Conservation (phyloP, 495 filamentous ascomycete species). For the Cercophora scortea region DNA sequence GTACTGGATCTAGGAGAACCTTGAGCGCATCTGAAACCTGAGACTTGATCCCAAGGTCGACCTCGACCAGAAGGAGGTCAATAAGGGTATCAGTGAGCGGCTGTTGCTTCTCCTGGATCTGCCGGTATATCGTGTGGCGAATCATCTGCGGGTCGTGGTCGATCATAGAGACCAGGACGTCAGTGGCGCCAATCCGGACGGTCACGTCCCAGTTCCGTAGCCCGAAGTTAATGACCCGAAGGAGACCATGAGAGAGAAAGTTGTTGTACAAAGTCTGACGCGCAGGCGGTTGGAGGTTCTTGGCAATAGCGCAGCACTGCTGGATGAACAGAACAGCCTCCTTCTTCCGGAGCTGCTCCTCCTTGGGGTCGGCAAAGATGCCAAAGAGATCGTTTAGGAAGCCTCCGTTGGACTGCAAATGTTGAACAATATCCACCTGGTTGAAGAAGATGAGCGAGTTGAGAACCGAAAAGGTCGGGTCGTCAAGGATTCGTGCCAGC, state of each 20-base stretch:
- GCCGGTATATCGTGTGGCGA: conserved; percentile 82
- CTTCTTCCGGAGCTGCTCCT: conserved; percentile 68
- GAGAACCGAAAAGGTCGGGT: conserved; percentile 94
- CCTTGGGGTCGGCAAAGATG: conserved; percentile 64
- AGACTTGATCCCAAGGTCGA: conserved; percentile 89
- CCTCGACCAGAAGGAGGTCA: conserved; percentile 82
- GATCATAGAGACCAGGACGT: conserved; percentile 87
- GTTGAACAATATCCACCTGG: conserved; percentile 93
- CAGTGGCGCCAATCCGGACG: conserved; percentile 86
- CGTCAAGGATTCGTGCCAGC: conserved; percentile 88
- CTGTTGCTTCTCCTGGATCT: conserved; percentile 75
- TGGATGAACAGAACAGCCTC: conserved; percentile 95
- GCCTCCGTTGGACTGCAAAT: conserved; percentile 68
- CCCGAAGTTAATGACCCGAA: conserved; percentile 86
- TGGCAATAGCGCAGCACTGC: conserved; percentile 89
- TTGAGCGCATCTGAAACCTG: conserved; percentile 96
- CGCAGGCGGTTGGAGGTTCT: conserved; percentile 78
- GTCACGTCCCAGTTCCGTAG: conserved; percentile 75
- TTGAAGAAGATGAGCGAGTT: conserved; percentile 99
- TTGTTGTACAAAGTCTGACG: conserved; percentile 77
- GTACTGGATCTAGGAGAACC: conserved; percentile 81
- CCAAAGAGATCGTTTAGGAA: conserved; percentile 87
- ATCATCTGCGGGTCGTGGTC: conserved; percentile 95
- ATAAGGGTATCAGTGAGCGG: conserved; percentile 92
- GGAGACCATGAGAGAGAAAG: conserved; percentile 80